phyloP scores from a whole-genome alignment of 129 eudicot species.

The Tanacetum coccineum region DNA sequence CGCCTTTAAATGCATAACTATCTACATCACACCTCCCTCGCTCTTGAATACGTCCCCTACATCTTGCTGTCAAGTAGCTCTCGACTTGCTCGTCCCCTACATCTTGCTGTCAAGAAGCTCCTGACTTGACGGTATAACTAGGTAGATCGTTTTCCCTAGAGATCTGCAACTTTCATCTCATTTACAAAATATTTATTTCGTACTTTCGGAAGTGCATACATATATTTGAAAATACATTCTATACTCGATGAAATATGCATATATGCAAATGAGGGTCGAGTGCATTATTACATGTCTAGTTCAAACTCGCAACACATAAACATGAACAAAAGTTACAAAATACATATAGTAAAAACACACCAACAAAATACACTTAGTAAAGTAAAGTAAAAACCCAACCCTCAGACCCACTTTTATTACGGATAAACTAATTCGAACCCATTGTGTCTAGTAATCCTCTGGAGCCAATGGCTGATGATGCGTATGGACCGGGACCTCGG shows the following conservation, averaged over 20 bases:
- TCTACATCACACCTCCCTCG: no score
- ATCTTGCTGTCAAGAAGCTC: no score
- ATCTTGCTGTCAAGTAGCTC: no score
- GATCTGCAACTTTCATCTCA: no score
- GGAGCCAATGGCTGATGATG: constrained; percentile 93
- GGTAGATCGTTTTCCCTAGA: no score
- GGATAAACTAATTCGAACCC: neutral
- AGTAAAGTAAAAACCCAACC: neutral
- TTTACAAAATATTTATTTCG: no score
- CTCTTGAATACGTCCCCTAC: no score
- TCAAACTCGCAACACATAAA: constrained; percentile 1
- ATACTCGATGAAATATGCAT: neutral
- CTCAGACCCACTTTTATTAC: constrained; percentile 12
- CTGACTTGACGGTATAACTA: no score
- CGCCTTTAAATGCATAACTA: no score
- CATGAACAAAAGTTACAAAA: neutral
- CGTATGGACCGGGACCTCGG: constrained; percentile 41
- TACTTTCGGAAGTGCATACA: no score
- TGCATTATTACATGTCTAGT: constrained; percentile 4
- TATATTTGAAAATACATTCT: no score
- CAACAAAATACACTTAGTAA: constrained; percentile 1
- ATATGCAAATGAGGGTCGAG: constrained; percentile 1
- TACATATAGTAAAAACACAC: constrained; percentile 11
- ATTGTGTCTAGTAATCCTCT: constrained; percentile 62
- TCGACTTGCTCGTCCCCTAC: no score